These are phyloP conservation scores for Quaeritorhiza haematococci DNA, from an alignment of 371 early-diverging fungal species.

Conservation along the genomic window DNA sequence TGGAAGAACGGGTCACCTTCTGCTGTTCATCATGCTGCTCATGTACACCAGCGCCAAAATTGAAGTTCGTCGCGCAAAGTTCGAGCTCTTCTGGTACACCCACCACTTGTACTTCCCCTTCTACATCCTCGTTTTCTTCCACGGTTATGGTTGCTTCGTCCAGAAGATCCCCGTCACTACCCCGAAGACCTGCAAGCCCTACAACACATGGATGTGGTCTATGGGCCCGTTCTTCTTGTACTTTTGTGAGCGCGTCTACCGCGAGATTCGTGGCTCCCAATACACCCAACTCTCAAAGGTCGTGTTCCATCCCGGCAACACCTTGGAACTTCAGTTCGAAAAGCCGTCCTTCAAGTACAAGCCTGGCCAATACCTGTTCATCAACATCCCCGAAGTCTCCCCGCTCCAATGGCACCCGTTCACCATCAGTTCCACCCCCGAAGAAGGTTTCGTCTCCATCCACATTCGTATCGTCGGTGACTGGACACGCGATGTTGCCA, in stretches of 20 bases:
- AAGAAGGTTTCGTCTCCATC: slow-evolving; percentile 33
- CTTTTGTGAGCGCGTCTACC: slow-evolving; percentile 53
- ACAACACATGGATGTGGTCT: slow-evolving; percentile 41
- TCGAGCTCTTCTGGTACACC: slow-evolving; percentile 71
- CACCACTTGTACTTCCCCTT: slow-evolving; percentile 68
- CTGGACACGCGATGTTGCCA: slow-evolving; percentile 33
- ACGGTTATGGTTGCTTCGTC: slow-evolving; percentile 61
- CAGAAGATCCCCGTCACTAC: slow-evolving; percentile 19
- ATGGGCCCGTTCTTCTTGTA: slow-evolving; percentile 50
- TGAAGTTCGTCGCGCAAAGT: slow-evolving; percentile 45
- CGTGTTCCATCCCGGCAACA: slow-evolving; percentile 64
- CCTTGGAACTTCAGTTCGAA: slow-evolving; percentile 63
- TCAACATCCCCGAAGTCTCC: slow-evolving; percentile 62
- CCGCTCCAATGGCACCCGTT: slow-evolving; percentile 43
- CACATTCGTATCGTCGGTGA: slow-evolving; percentile 40
- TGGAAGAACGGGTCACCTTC: slow-evolving; percentile 69
- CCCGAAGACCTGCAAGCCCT: slow-evolving; percentile 36
- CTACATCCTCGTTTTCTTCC: slow-evolving; percentile 54
- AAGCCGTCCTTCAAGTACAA: slow-evolving; percentile 57
- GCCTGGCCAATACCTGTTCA: slow-evolving; percentile 70
- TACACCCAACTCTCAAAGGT: slow-evolving; percentile 52
- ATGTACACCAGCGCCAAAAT: slow-evolving; percentile 57
- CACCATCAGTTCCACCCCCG: slow-evolving; percentile 36
- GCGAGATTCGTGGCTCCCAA: slow-evolving; percentile 43
- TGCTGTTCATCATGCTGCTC: slow-evolving; percentile 54